phyloP scores from a whole-genome alignment of 192 early-diverging fungal species.

The Backusella luteola region DNA sequence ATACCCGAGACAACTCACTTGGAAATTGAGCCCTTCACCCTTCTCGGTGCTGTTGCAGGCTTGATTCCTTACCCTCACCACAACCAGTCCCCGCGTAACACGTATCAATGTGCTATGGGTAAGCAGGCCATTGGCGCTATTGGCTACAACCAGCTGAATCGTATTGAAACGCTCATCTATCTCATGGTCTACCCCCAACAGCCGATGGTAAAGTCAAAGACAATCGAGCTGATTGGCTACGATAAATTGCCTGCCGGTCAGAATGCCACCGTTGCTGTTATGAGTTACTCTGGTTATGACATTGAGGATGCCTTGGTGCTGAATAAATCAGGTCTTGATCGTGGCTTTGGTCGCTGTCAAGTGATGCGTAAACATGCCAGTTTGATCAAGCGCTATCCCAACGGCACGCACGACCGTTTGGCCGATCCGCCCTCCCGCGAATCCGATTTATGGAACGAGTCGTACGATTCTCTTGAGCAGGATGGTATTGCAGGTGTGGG shows the following conservation, averaged over 20 bases:
- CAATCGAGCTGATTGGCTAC: conserved; percentile 96
- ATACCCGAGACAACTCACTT: conserved; percentile 86
- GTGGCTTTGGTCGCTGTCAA: conserved; percentile 95
- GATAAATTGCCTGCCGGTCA: conserved; percentile 88
- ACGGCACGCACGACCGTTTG: conserved; percentile 73
- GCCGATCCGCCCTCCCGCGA: conserved; percentile 54
- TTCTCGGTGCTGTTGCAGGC: conserved; percentile 96
- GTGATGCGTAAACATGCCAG: conserved; percentile 88
- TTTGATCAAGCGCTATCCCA: conserved; percentile 86
- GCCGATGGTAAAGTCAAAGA: conserved; percentile 97
- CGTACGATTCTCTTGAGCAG: conserved; percentile 72
- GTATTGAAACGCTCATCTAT: conserved; percentile 95
- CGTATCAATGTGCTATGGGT: conserved; percentile 97
- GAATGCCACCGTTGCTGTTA: conserved; percentile 93
- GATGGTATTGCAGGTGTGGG: conserved; percentile 93
- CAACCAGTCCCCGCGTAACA: conserved; percentile 98
- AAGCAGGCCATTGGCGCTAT: conserved; percentile 99
- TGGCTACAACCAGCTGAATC: conserved; percentile 90
- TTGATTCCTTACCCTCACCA: conserved; percentile 98
- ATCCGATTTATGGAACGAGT: conserved; percentile 39
- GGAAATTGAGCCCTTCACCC: conserved; percentile 95
- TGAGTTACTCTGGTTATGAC: conserved; percentile 98
- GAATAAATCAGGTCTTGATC: conserved; percentile 82
- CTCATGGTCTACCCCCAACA: conserved; percentile 96
- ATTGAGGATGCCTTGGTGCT: conserved; percentile 98